Evolutionary conservation across 257 asterid genomes (phyloP).

Genomic region (Ophiorrhiza pumila): DNA sequence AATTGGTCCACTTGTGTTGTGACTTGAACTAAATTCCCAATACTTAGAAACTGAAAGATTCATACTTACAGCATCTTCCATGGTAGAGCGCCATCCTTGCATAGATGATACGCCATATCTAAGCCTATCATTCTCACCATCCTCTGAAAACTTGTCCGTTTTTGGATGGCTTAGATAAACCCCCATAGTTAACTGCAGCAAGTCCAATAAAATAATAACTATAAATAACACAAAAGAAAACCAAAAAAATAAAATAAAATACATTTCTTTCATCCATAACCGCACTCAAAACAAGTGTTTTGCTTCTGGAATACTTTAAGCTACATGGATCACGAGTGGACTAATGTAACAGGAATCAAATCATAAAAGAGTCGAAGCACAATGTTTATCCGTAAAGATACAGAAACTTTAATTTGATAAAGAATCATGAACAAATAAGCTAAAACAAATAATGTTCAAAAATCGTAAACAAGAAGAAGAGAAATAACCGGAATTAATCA

Average conservation of each 20-base stretch:
- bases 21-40: neutral
- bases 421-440: neutral
- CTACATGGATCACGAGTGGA: no score
- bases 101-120: conserved; percentile 81
- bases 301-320: neutral
- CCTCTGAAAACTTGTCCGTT: conserved; percentile 71
- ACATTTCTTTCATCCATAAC: neutral
- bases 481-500: neutral
- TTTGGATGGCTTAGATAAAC: conserved; percentile 83
- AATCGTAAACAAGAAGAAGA: neutral
- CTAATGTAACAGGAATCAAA: neutral
- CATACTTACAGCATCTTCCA: conserved; percentile 92
- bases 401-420: neutral
- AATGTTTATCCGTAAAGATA: neutral
- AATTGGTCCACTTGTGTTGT: neutral
- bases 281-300: neutral
- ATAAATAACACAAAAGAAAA: neutral
- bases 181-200: conserved; percentile 69
- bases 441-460: neutral
- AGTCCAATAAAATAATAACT: neutral
- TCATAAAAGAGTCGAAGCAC: neutral
- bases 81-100: conserved; percentile 96
- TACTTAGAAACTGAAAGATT: conserved; percentile 17
- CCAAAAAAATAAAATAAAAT: neutral
- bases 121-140: conserved; percentile 74